A percentile compares a stretch with the other conserved stretches of the same genome.
phyloP scores from a whole-genome alignment of 2,329 filamentous ascomycete species.

The Colletotrichum orchidophilum region DNA sequence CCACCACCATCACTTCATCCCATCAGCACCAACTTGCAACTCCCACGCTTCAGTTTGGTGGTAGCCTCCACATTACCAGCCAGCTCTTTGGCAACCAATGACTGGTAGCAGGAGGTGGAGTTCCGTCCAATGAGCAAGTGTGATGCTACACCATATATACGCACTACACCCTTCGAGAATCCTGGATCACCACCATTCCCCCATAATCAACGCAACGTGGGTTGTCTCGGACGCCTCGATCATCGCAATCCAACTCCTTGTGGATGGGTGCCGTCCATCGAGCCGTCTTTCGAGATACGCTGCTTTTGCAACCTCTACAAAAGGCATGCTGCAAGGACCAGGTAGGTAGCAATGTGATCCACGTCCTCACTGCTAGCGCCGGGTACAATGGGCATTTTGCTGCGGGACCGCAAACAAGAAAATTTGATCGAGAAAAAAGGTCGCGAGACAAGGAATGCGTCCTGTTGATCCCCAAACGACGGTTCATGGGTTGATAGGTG shows the following conservation, averaged over 20 bases:
- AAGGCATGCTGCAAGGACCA: not conserved
- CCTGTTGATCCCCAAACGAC: not conserved
- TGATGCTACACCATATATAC: not conserved
- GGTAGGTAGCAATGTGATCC: not conserved
- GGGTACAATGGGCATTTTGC: not conserved
- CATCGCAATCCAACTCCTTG: not conserved
- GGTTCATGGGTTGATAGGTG: not conserved
- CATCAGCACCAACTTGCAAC: not conserved
- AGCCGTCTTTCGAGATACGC: not conserved
- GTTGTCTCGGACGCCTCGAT: not conserved
- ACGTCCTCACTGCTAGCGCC: not conserved
- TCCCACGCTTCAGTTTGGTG: slow-evolving; percentile 4
- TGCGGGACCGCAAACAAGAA: not conserved
- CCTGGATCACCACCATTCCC: not conserved
- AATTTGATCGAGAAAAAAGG: not conserved
- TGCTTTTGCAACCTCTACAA: not conserved
- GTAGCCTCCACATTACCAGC: slow-evolving; percentile 20
- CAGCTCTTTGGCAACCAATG: not conserved
- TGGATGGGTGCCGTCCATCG: not conserved
- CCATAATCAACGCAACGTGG: not conserved
- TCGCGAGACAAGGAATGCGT: not conserved
- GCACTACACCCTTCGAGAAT: not conserved
- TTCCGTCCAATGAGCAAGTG: not conserved
- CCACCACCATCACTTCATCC: not conserved
- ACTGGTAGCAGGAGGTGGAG: too few relatives aligned